Evolutionary conservation across 345 rosid genomes (phyloP), one percentile per base, ranked within the genome.

Genomic region (Brassica incana): DNA sequence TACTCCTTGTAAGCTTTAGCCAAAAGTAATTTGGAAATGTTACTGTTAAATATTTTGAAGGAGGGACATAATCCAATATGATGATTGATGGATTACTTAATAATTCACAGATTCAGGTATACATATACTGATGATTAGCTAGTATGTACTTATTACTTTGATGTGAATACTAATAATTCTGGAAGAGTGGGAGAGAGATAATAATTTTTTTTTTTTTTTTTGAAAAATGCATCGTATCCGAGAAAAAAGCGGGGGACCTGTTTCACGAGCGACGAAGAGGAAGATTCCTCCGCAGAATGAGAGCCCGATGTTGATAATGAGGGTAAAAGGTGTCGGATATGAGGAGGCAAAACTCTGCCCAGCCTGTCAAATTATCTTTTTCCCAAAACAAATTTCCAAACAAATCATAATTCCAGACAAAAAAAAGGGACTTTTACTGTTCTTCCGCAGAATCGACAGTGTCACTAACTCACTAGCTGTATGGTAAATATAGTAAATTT

Each of bases 281-380:
- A n/a, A 63, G 77, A 58, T 66, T 72, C 73, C 6, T 8, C 32
- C 64, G 30, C 5, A 72, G 73, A 8, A 20, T 66, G 82, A 66
- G 50, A 59, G 32, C 32, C 10, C 6, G 30, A 78, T 65, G 76
- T 78, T 71, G 76, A 78, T 35, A 27, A 16, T 59, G 78, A 67
- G 64, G 74, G 25, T 45, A 67, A n/a, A 48, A 45, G n/a, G 15
- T 79, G 82, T 73, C 78, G 82, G 74, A 16, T 4, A 9, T 60
- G 43, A 67, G 65, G 56, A 67, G 58, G 74, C 82, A 73, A 45
- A 48, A 62, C 38, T 20, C 14, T n/a, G n/a, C 69, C 77, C 77
- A 56, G 11, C 68, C 59, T 78, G 81, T 78, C 81, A 69, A 6
- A 32, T 32, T 40, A 23, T 61, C 67, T 36, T 72, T 72, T 38